phyloP scores from a whole-genome alignment of 345 rosid species.

The Streptanthus diversifolius region DNA sequence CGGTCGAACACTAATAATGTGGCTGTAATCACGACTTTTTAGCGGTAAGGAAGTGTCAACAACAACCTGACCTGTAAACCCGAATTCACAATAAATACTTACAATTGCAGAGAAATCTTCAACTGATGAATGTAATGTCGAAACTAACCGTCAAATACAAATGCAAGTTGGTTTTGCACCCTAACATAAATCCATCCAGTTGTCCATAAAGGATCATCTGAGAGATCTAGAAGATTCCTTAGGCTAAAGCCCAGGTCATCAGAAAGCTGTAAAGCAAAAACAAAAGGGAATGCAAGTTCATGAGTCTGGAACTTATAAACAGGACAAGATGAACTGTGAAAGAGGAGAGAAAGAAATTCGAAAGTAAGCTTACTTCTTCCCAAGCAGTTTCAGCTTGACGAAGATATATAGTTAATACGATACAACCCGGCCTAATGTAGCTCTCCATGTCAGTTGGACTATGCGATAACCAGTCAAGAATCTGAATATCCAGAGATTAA shows the following conservation, averaged over 20 bases:
- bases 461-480: slow-evolving; percentile 88
- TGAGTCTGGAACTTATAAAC: slow-evolving; percentile 12
- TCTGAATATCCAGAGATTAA: slow-evolving; percentile 50
- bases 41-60: slow-evolving; percentile 65
- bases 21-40: slow-evolving; percentile 51
- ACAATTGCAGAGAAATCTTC: slow-evolving; percentile 6
- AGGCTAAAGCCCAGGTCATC: slow-evolving; percentile 66
- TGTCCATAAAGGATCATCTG: slow-evolving; percentile 82
- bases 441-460: slow-evolving; percentile 99
- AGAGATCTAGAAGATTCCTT: slow-evolving; percentile 70
- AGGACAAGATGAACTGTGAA: slow-evolving; percentile 9
- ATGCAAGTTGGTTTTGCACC: slow-evolving; percentile 80
- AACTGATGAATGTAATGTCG: slow-evolving; percentile 6
- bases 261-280: slow-evolving; percentile 54
- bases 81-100: slow-evolving; percentile 10
- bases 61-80: slow-evolving; percentile 75
- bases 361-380: slow-evolving; percentile 70
- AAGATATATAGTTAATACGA: slow-evolving; percentile 81
- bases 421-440: slow-evolving; percentile 97
- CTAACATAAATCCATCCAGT: slow-evolving; percentile 79
- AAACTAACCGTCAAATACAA: slow-evolving; percentile 65
- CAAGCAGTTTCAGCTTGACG: slow-evolving; percentile 80
- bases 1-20: slow-evolving; percentile 67
- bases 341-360: not conserved
- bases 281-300: slow-evolving; percentile 3